Base-by-base conservation (phyloP, 1,139 yeast species). In the Lodderomyces pseudojiufengensis region DNA sequence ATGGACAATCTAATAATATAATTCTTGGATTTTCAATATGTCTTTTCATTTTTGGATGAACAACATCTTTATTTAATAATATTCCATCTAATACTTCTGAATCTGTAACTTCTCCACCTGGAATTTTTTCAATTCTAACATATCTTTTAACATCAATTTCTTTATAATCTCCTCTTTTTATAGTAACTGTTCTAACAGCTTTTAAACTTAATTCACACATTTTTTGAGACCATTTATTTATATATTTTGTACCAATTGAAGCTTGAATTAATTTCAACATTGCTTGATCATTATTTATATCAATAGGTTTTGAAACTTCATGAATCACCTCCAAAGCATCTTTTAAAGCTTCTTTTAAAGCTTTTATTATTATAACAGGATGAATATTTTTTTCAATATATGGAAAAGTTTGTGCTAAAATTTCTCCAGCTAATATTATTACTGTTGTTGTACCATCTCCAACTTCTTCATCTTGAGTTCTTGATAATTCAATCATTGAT, bases 371-470 rank as follows among this genome's bases (percentile, higher is more conserved):
- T 39, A 92, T 83, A 27, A 92, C 98, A 1, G 99, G 99, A 61
- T 92, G 99, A 50, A 92, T 88, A 56, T 88, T 86, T 61, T 88
- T 87, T 60, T 92, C 97, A 47, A 81, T 77, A 59, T 88, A 88
- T 36, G 96, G 97, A 61, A 84, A 88, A 25, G 96, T 81, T 62
- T 90, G 97, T 3, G 97, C 96, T 47, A 92, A 72, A 43, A 92
- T 87, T 59, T 92, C 99, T 42, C 98, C 99, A 6, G 98, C 97
- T 47, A 90, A 69, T 40, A 84, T 84, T 53, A 92, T 90, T 38
- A 92, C 98, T 8, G 96, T 84, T 25, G 98, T 92, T 42, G 98
- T 92, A 45, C 98, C 98, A 59, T 92, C 98, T 37, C 98, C 98
- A 44, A 92, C 97, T 65, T 94, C 98, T 63, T 94, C 99, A 58